Conservation (phyloP, 2,329 filamentous ascomycete genomes). For the Trichophyton equinum region DNA sequence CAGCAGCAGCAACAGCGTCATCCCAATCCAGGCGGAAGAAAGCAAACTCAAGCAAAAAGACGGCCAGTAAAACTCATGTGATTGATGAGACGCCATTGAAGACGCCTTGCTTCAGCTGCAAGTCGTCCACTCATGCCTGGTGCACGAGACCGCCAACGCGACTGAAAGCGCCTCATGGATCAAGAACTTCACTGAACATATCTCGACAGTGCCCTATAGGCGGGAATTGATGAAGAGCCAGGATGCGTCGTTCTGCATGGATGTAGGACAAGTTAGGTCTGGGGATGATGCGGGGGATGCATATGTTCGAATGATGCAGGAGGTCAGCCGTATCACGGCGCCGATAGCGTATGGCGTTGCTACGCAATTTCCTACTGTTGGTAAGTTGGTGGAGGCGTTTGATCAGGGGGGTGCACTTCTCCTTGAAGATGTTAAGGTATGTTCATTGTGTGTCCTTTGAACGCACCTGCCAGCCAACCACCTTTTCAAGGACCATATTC, state of each 20-base stretch:
- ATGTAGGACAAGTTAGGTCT: slow-evolving; percentile 59
- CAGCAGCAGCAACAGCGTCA: slow-evolving; percentile 14
- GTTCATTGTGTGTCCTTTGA: background rate
- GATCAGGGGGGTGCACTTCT: slow-evolving; percentile 46
- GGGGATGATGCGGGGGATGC: slow-evolving; percentile 55
- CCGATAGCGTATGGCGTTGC: slow-evolving; percentile 60
- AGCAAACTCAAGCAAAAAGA: slow-evolving; percentile 26
- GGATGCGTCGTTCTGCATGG: slow-evolving; percentile 59
- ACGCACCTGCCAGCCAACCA: background rate
- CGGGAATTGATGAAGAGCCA: slow-evolving; percentile 37
- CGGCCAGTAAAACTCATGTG: slow-evolving; percentile 40
- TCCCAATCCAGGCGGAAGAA: slow-evolving; percentile 21
- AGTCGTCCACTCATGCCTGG: slow-evolving; percentile 51
- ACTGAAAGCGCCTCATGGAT: slow-evolving; percentile 63
- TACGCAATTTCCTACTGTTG: slow-evolving; percentile 46
- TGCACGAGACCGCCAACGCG: slow-evolving; percentile 53
- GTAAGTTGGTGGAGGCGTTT: slow-evolving; percentile 47
- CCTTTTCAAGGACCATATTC: background rate
- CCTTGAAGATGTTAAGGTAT: slow-evolving; percentile 47
- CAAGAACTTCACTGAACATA: slow-evolving; percentile 60
- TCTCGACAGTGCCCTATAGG: slow-evolving; percentile 63
- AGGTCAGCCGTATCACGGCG: slow-evolving; percentile 58
- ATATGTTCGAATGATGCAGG: slow-evolving; percentile 63
- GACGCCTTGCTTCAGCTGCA: slow-evolving; percentile 60
- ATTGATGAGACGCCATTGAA: slow-evolving; percentile 51